A percentile compares a stretch with the other conserved stretches of the same genome.
These are phyloP conservation scores for Tuber microsphaerosporum DNA, from an alignment of 495 filamentous ascomycete species.

Conservation along the genomic window DNA sequence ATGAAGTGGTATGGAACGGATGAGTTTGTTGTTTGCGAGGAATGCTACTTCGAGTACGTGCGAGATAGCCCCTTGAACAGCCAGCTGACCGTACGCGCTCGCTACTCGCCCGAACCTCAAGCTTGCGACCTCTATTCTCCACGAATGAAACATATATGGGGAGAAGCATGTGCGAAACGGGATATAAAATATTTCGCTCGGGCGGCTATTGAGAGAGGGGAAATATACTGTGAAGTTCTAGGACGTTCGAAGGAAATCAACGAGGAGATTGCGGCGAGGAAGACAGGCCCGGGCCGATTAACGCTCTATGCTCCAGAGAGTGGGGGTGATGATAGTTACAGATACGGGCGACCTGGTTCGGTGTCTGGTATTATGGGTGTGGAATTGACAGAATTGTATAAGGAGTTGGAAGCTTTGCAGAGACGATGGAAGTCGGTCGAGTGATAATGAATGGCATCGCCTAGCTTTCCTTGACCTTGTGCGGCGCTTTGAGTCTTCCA, in stretches of 20 bases:
- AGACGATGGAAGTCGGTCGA: slow-evolving; percentile 34
- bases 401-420: slow-evolving; percentile 25
- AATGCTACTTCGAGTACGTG: slow-evolving; percentile 44
- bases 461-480: neutral
- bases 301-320: slow-evolving; percentile 18
- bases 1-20: slow-evolving; percentile 43
- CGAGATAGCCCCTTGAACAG: slow-evolving; percentile 37
- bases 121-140: slow-evolving; percentile 45
- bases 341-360: slow-evolving; percentile 15
- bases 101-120: slow-evolving; percentile 30
- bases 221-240: slow-evolving; percentile 25
- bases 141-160: slow-evolving; percentile 44
- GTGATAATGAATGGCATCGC: neutral
- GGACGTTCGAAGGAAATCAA: slow-evolving; percentile 34
- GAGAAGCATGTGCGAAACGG: slow-evolving; percentile 30
- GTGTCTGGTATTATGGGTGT: slow-evolving; percentile 13
- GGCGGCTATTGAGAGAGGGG: slow-evolving; percentile 27
- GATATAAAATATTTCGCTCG: slow-evolving; percentile 25
- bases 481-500: neutral
- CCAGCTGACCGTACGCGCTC: slow-evolving; percentile 36
- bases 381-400: slow-evolving; percentile 20
- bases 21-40: slow-evolving; percentile 44
- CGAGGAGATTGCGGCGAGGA: slow-evolving; percentile 24
- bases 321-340: slow-evolving; percentile 22
- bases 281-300: slow-evolving; percentile 8